phyloP scores from a whole-genome alignment of 306 rosid species.

The Cicer arietinum region DNA sequence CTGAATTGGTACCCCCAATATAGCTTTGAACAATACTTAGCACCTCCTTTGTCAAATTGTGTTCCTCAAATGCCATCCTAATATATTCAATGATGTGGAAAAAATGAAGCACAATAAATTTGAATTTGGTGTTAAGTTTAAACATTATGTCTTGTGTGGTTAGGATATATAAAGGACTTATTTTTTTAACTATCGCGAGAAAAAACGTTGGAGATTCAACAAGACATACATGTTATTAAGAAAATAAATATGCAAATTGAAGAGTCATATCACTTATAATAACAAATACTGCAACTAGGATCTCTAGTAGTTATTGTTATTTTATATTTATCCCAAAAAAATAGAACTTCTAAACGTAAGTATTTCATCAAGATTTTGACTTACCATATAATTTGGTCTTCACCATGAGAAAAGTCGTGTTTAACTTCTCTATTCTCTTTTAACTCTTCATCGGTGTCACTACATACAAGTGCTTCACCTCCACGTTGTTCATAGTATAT shows the following conservation, averaged over 20 bases:
- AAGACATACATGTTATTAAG: slow-evolving; percentile 7
- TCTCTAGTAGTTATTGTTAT: not conserved
- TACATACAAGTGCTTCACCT: slow-evolving; percentile 71
- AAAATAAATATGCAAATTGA: slow-evolving; percentile 20
- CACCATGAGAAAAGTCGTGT: slow-evolving; percentile 68
- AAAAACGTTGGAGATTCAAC: not conserved
- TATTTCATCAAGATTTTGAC: slow-evolving; percentile 43
- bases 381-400: slow-evolving; percentile 75
- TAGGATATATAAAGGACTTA: too few relatives aligned
- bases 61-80: slow-evolving; percentile 73
- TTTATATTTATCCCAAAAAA: slow-evolving; percentile 20
- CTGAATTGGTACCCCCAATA: slow-evolving; percentile 53
- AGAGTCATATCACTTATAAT: slow-evolving; percentile 3
- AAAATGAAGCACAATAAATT: not conserved
- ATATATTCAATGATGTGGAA: slow-evolving; percentile 27
- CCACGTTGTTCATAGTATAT: slow-evolving; percentile 68
- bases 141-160: not conserved
- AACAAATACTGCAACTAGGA: slow-evolving; percentile 18
- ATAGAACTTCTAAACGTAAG: slow-evolving; percentile 19
- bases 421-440: slow-evolving; percentile 56
- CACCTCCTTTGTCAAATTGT: slow-evolving; percentile 61
- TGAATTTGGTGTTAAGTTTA: not conserved
- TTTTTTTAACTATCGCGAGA: too few relatives aligned
- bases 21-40: slow-evolving; percentile 52
- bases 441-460: slow-evolving; percentile 78